These are phyloP conservation scores for Circinella umbellata DNA, from an alignment of 371 early-diverging fungal genomes.

Conservation along the genomic window DNA sequence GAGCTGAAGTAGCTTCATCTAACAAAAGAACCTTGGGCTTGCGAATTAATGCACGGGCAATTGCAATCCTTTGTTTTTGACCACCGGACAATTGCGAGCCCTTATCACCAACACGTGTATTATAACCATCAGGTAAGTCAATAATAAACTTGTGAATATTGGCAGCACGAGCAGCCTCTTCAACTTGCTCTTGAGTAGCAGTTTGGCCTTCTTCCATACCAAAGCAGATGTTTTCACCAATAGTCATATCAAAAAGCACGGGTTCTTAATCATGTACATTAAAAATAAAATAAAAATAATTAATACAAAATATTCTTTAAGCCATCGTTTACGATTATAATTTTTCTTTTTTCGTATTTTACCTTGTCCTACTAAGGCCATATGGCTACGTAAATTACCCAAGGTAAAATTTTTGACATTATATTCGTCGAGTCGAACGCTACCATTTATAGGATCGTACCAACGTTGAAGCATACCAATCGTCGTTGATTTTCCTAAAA, in stretches of 20 bases:
- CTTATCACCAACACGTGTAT: conserved; percentile 79
- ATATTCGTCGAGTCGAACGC: conserved; percentile 63
- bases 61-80: conserved; percentile 39
- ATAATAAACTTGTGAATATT: conserved; percentile 82
- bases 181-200: conserved; percentile 62
- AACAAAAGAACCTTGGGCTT: conserved; percentile 86
- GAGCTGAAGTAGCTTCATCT: conserved; percentile 96
- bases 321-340: no score
- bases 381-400: conserved; percentile 64
- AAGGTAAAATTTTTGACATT: conserved; percentile 68
- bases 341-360: no score
- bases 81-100: conserved; percentile 59
- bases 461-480: conserved; percentile 84
- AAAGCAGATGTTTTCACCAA: conserved; percentile 81
- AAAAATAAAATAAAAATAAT: no score
- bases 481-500: conserved; percentile 67
- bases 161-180: conserved; percentile 62
- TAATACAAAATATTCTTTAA: no score
- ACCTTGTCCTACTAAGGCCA: conserved; percentile 83
- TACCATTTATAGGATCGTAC: conserved; percentile 75
- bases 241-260: conserved; percentile 75
- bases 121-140: conserved; percentile 72
- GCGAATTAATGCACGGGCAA: conserved; percentile 72
- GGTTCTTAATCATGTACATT: conserved; percentile 56
- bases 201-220: conserved; percentile 52